A percentile compares a stretch with the other conserved stretches of the same genome.
Conservation (phyloP, 1,284 basidiomycete genomes). For the Cryptococcus wingfieldii region DNA sequence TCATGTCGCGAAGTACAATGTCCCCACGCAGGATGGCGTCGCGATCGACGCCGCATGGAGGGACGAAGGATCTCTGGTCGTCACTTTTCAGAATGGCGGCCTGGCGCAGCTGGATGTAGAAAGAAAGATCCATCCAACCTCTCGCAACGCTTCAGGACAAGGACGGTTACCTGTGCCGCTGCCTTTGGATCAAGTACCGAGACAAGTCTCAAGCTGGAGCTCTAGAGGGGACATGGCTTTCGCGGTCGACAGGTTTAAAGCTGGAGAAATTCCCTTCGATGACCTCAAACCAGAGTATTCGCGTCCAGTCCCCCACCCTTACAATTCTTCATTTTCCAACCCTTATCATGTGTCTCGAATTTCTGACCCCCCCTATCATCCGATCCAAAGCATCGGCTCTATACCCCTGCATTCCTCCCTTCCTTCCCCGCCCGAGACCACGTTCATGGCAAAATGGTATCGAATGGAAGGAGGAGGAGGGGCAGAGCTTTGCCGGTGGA, state of each 20-base stretch:
- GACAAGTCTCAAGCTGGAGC: slow-evolving; percentile 66
- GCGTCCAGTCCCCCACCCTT: slow-evolving; percentile 8
- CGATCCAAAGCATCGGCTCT: slow-evolving; percentile 34
- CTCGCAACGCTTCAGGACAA: slow-evolving; percentile 21
- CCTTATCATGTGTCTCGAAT: slow-evolving; percentile 8
- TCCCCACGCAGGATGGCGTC: slow-evolving; percentile 44
- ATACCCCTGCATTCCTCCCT: slow-evolving; percentile 44
- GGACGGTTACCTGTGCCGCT: slow-evolving; percentile 11
- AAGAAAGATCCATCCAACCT: background rate
- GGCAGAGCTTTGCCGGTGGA: slow-evolving; percentile 51
- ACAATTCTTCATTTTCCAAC: too few relatives aligned
- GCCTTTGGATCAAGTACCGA: slow-evolving; percentile 65
- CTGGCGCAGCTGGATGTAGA: slow-evolving; percentile 72
- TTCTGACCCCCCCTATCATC: slow-evolving; percentile 43
- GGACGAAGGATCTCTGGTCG: slow-evolving; percentile 63
- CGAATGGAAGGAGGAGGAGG: slow-evolving; percentile 59
- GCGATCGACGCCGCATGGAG: slow-evolving; percentile 61
- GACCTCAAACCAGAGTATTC: slow-evolving; percentile 63
- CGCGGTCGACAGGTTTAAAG: slow-evolving; percentile 57
- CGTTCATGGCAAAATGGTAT: slow-evolving; percentile 63
- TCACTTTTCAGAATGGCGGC: slow-evolving; percentile 69
- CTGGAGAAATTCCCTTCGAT: slow-evolving; percentile 75
- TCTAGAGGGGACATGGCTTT: slow-evolving; percentile 65
- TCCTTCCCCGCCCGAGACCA: slow-evolving; percentile 53
- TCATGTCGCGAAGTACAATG: slow-evolving; percentile 75